Percentiles rank a stretch among this genome's conserved stretches.
Conservation (phyloP, 2,329 filamentous ascomycete genomes). For the Exophiala phaeomuriformis region DNA sequence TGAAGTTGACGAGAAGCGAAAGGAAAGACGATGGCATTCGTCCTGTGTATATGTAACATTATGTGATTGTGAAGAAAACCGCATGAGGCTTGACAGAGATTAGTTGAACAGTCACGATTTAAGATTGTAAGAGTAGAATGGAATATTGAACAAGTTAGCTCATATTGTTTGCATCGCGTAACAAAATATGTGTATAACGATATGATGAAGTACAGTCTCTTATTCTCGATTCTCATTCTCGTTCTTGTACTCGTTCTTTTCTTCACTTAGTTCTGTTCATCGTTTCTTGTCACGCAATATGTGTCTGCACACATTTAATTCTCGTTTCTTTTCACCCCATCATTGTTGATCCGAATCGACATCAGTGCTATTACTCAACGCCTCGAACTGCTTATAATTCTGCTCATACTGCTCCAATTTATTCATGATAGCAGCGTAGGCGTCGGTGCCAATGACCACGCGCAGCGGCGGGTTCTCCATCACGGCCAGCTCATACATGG, state of each 20-base stretch:
- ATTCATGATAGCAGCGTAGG: constrained; percentile 24
- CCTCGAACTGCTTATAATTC: constrained; percentile 24
- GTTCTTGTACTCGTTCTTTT: too few species aligned
- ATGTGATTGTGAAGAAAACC: neutral
- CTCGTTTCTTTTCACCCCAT: neutral
- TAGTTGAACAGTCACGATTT: neutral
- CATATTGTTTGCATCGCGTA: neutral
- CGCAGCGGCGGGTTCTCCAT: constrained; percentile 24
- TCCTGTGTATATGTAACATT: constrained; percentile 6
- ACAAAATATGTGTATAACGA: constrained; percentile 14
- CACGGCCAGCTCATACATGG: constrained; percentile 30
- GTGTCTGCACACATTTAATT: too few species aligned
- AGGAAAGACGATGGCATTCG: neutral
- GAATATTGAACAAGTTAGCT: neutral
- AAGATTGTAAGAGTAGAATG: neutral
- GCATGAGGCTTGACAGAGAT: neutral
- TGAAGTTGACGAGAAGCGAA: neutral
- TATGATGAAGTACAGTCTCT: neutral
- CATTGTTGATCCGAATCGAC: constrained; percentile 15
- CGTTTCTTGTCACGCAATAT: too few species aligned
- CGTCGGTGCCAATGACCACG: constrained; percentile 23
- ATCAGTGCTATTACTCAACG: constrained; percentile 23
- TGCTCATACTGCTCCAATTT: constrained; percentile 24
- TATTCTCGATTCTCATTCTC: too few species aligned
- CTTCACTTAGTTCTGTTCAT: too few species aligned